Evolutionary conservation across 148 eudicot genomes (phyloP), one percentile per base, ranked within the genome.

Genomic region (Diospyros lotus): DNA sequence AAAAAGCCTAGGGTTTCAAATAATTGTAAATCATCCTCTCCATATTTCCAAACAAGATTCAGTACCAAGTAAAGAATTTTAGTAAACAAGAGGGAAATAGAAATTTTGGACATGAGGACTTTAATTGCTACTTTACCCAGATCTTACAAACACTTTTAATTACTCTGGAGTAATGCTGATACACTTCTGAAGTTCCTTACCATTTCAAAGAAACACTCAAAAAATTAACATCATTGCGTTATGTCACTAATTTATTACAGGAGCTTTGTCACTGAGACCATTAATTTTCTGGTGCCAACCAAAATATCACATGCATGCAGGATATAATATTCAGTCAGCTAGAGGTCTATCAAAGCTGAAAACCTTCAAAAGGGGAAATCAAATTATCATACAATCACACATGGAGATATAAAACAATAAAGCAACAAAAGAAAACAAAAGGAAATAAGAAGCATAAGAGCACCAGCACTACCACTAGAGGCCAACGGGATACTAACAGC

Each of bases 391-490:
- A 38, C 48, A 73, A 12, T 48, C 11, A 15, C 4, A 15, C 40
- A 14, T 40, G 6, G 39, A 40, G 58, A 48, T 48, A 61, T 40
- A 48, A 72, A 59, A 17, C 42, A 42, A 69, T 56, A 48, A 48
- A 4, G 3, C 11, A 64, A 58, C 53, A 68, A 74, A 73, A 69
- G 60, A 73, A 51, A 76, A 17, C 44, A 79, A 54, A 78, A 62
- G 44, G 60, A 51, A 69, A 60, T 39, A 17, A 67, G 66, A 62
- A 9, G 71, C n/a, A 64, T 72, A 50, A 73, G 38, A 40, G 48
- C 83, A 88, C 89, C 90, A 54, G 80, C 41, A 76, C 76, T 72
- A 73, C 75, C 77, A 80, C 66, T 77, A 59, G 79, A 63, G 44
- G 85, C 71, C 75, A 76, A 62, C 77, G 85, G 78, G 72, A 64